Percentiles rank a stretch among this genome's conserved stretches.
These are phyloP conservation scores for Leptomonas pyrrhocoris DNA, from an alignment of 208 protist species.

Conservation along the genomic window DNA sequence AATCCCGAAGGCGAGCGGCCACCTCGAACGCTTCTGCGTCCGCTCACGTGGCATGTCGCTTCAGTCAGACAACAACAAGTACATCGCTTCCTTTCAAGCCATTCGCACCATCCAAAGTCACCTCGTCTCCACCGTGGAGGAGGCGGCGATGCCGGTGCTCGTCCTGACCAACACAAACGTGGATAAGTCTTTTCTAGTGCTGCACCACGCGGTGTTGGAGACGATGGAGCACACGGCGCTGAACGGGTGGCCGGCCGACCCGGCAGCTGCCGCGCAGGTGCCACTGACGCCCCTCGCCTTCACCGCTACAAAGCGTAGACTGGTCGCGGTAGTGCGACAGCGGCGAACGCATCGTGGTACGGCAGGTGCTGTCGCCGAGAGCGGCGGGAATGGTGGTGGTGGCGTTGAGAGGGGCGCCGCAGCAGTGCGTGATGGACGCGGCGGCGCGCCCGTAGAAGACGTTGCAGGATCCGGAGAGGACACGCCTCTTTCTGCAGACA, in stretches of 20 bases:
- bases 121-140: conserved; percentile 35
- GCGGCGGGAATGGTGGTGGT: background rate
- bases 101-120: conserved; percentile 90
- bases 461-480: too few relatives aligned
- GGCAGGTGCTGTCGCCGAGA: background rate
- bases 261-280: conserved; percentile 14
- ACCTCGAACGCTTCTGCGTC: conserved; percentile 89
- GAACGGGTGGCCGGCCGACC: conserved; percentile 32
- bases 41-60: conserved; percentile 92
- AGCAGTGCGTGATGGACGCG: background rate
- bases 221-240: conserved; percentile 42
- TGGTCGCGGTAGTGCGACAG: conserved; percentile 31
- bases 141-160: conserved; percentile 46
- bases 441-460: too few relatives aligned
- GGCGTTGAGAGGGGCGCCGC: background rate
- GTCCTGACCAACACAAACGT: conserved; percentile 92
- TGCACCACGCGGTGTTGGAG: conserved; percentile 79
- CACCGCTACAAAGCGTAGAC: conserved; percentile 7
- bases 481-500: too few relatives aligned
- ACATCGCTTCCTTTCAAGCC: conserved; percentile 83
- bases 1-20: conserved; percentile 84
- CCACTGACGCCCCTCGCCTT: conserved; percentile 26
- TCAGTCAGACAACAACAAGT: conserved; percentile 82
- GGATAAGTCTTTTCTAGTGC: conserved; percentile 77
- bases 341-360: conserved; percentile 6